These are phyloP conservation scores for Carex kokanica DNA, from an alignment of 176 grass and related monocot genomes.

Conservation along the genomic window DNA sequence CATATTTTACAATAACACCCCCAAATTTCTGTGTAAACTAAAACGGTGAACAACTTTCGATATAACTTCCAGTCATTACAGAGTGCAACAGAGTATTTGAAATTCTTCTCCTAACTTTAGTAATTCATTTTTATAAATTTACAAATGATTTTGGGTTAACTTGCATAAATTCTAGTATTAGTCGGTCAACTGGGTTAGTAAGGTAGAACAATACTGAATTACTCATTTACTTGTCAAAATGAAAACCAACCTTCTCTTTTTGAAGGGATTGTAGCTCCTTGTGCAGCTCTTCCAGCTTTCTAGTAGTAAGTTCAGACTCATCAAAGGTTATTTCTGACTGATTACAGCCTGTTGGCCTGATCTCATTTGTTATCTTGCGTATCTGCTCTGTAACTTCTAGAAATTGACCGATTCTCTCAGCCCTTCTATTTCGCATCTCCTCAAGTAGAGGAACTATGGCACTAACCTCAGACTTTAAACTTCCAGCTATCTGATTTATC, in stretches of 20 bases:
- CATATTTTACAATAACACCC: not conserved
- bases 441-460: constrained; percentile 61
- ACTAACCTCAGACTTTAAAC: constrained; percentile 62
- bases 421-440: constrained; percentile 71
- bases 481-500: constrained; percentile 51
- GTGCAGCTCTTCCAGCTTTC: constrained; percentile 78
- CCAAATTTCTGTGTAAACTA: not conserved
- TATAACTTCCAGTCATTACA: not conserved
- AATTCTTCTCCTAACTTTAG: not conserved
- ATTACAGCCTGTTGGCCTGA: constrained; percentile 44
- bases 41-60: not conserved
- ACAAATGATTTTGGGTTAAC: not conserved
- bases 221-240: not conserved
- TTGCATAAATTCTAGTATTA: not conserved
- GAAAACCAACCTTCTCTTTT: constrained; percentile 74
- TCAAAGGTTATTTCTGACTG: constrained; percentile 58
- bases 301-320: constrained; percentile 66
- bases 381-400: constrained; percentile 68
- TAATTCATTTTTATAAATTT: constrained; percentile 9
- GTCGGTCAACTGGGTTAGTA: not conserved
- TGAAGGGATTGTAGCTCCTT: constrained; percentile 66
- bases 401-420: constrained; percentile 77
- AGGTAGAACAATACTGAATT: not conserved
- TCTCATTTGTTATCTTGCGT: constrained; percentile 64
- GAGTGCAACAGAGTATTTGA: not conserved